Base-by-base conservation (phyloP, 2,329 filamentous ascomycete species). In the Aspergillus novofumigatus region DNA sequence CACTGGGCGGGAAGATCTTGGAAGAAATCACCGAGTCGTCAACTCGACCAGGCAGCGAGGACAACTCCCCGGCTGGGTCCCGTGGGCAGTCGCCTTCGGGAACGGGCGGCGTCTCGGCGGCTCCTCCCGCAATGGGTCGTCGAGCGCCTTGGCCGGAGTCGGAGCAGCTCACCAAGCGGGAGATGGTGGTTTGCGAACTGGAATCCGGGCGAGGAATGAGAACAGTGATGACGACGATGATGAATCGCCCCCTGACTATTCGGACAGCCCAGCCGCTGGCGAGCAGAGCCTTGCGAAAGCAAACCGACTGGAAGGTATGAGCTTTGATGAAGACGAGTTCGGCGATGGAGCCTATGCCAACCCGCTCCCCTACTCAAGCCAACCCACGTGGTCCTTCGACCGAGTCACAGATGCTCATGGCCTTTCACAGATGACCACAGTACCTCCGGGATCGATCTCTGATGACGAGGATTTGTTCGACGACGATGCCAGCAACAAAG, bases 91-190 rank as follows among this genome's bases (percentile, higher is more conserved):
- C 78, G 60, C 79, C 80, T 64, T 76, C 85, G 87, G 90, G 88
- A 90, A 95, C 88, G 91, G 84, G 78, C 86, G 80, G 86, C 88
- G 89, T 84, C 89, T 91, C 88, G 90, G 82, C 87, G 87, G 82
- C 86, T 91, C 85, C 85, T 93, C 87, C 87, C 88, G 80, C 82
- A 86, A 80, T 93, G 91, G 90, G 84, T 93, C 87, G 88, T 90
- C 90, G 90, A 91, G 88, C 89, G 88, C 84, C 84, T 90, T 83
- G 83, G 82, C 75, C 83, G 86, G 81, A 90, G 86, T 81, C 83
- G 89, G 76, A 91, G 88, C 81, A 86, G 85, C 76, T 89, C 86
- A 75, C 85, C 87, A 71, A 81, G 81, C 72, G 78, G 83, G 74
- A 82, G 82, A 76, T 81, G 82, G 71, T 86, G 83, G 83, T 82